Conservation (phyloP, 768 basidiomycete species). For the Suillus hirtellus region DNA sequence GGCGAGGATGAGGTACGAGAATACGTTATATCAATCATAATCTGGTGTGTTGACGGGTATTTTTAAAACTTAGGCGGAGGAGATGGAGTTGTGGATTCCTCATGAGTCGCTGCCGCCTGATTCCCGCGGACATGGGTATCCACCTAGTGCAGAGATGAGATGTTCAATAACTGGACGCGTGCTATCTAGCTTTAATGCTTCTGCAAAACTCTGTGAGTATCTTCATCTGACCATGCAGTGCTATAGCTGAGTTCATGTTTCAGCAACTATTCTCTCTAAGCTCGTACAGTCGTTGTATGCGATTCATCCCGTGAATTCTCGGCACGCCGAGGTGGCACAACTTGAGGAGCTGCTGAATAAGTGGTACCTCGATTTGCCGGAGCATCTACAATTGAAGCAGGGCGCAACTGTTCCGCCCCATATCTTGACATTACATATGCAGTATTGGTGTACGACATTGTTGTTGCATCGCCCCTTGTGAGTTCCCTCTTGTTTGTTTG, state of each 20-base stretch:
- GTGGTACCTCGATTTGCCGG: slow-evolving; percentile 73
- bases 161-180: slow-evolving; percentile 45
- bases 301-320: slow-evolving; percentile 53
- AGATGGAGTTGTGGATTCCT: slow-evolving; percentile 54
- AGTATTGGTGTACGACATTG: slow-evolving; percentile 80
- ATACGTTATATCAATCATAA: not conserved
- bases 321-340: slow-evolving; percentile 55
- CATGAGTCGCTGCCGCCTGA: slow-evolving; percentile 37
- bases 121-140: slow-evolving; percentile 30
- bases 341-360: slow-evolving; percentile 67
- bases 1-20: slow-evolving; percentile 54
- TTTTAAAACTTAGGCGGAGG: slow-evolving; percentile 51
- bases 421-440: slow-evolving; percentile 77
- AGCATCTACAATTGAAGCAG: slow-evolving; percentile 65
- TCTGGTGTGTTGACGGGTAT: not conserved
- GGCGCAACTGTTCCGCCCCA: slow-evolving; percentile 56
- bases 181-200: slow-evolving; percentile 77
- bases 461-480: slow-evolving; percentile 80
- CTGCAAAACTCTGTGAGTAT: slow-evolving; percentile 66
- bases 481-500: slow-evolving; percentile 31
- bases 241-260: slow-evolving; percentile 14
- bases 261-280: slow-evolving; percentile 68
- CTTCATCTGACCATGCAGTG: not conserved
- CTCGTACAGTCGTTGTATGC: slow-evolving; percentile 75
- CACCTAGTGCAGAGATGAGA: slow-evolving; percentile 19